Conservation (phyloP, 352 stramenopile species). For the Phytophthora ramorum region DNA sequence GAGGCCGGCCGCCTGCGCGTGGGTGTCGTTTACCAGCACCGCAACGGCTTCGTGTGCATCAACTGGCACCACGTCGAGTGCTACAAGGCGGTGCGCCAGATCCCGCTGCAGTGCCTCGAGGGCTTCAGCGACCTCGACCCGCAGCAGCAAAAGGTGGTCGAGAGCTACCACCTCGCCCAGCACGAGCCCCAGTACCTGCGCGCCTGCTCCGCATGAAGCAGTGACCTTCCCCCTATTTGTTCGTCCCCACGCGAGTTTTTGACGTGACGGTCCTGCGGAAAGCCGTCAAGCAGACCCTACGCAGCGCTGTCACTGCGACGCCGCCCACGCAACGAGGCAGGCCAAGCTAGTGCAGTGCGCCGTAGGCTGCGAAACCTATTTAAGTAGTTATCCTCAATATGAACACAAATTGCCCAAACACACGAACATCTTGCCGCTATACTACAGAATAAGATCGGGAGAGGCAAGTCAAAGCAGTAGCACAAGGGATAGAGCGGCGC, state of each 20-base stretch:
- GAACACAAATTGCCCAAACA: constrained; percentile 23
- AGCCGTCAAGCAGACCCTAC: neutral
- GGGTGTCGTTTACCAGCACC: constrained; percentile 82
- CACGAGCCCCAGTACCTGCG: constrained; percentile 29
- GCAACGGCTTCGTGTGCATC: constrained; percentile 85
- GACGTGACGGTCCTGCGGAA: constrained; percentile 3
- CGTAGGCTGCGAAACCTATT: constrained; percentile 28
- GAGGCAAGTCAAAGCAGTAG: neutral
- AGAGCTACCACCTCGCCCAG: constrained; percentile 44
- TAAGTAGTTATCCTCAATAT: constrained; percentile 36
- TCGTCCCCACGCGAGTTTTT: constrained; percentile 22
- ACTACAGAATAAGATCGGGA: constrained; percentile 14
- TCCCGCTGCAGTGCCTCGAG: constrained; percentile 71
- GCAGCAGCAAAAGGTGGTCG: constrained; percentile 64
- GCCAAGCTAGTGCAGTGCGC: constrained; percentile 9
- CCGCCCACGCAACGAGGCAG: neutral
- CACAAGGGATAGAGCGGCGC: neutral
- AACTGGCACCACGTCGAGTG: constrained; percentile 89
- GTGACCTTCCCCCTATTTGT: constrained; percentile 10
- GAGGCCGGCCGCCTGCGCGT: constrained; percentile 71
- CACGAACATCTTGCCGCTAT: neutral
- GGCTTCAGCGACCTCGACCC: constrained; percentile 71
- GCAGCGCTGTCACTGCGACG: neutral
- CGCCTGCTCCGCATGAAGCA: constrained; percentile 45
- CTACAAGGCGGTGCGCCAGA: constrained; percentile 64